These are phyloP conservation scores for Mucor irregularis DNA, from an alignment of 371 early-diverging fungal genomes.

Conservation along the genomic window DNA sequence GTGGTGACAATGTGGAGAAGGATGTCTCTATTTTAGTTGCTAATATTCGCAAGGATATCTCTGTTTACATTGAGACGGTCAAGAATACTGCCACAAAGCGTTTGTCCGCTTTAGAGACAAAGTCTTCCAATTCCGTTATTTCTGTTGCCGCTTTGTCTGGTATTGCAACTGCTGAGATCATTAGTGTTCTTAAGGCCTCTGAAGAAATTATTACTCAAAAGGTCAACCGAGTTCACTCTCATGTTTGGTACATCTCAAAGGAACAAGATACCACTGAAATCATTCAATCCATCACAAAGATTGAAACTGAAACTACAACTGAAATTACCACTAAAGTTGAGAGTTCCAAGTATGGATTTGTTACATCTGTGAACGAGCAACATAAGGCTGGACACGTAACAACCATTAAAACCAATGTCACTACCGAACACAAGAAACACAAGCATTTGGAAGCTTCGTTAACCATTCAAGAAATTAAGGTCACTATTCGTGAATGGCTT, in stretches of 20 bases:
- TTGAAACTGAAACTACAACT: conserved; percentile 22
- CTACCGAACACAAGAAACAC: neutral
- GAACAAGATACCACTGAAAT: conserved; percentile 17
- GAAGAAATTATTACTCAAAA: conserved; percentile 19
- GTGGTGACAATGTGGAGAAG: conserved; percentile 27
- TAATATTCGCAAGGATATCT: conserved; percentile 20
- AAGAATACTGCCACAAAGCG: conserved; percentile 26
- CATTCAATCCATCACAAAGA: conserved; percentile 10
- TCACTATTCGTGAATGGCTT: conserved; percentile 29
- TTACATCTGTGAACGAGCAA: conserved; percentile 12
- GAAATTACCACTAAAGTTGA: conserved; percentile 27
- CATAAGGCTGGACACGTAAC: conserved; percentile 12
- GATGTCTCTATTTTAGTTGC: conserved; percentile 26
- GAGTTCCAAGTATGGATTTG: conserved; percentile 16
- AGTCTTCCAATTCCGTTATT: conserved; percentile 18
- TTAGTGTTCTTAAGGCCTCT: conserved; percentile 15
- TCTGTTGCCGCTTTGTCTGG: conserved; percentile 26
- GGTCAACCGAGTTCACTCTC: conserved; percentile 25
- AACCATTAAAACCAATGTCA: neutral
- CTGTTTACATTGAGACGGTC: conserved; percentile 13
- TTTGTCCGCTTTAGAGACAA: conserved; percentile 27
- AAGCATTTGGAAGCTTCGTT: conserved; percentile 12
- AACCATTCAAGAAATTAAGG: conserved; percentile 27
- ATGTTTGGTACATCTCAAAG: conserved; percentile 23
- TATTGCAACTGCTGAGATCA: conserved; percentile 28